phyloP scores from a whole-genome alignment of 148 eudicot genomes.

The Vaccinium corymbosum region DNA sequence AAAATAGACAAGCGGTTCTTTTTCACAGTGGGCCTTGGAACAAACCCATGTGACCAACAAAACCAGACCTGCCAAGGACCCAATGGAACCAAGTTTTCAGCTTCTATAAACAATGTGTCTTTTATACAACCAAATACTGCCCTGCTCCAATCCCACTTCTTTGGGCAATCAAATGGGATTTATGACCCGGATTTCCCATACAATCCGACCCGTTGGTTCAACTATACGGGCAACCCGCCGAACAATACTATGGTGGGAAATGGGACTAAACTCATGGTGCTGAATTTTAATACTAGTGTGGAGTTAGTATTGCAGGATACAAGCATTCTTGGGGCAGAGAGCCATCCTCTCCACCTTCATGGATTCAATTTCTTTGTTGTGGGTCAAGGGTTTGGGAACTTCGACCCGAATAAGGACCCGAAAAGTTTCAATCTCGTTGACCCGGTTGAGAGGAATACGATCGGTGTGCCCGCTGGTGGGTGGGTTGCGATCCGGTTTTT shows the following conservation, averaged over 20 bases:
- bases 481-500: constrained; percentile 36
- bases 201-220: constrained; percentile 28
- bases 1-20: constrained; percentile 46
- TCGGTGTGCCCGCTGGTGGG: constrained; percentile 39
- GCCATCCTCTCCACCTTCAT: constrained; percentile 35
- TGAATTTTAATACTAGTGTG: constrained; percentile 33
- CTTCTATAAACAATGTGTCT: constrained; percentile 28
- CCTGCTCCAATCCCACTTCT: constrained; percentile 32
- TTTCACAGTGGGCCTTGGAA: constrained; percentile 64
- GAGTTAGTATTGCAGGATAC: constrained; percentile 37
- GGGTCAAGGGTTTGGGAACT: constrained; percentile 38
- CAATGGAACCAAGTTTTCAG: constrained; percentile 36
- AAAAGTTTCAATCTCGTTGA: constrained; percentile 33
- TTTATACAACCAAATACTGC: constrained; percentile 26
- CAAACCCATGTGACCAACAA: constrained; percentile 46
- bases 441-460: constrained; percentile 32
- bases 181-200: constrained; percentile 24
- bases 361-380: constrained; percentile 36
- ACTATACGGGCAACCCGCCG: constrained; percentile 31
- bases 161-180: constrained; percentile 27
- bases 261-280: constrained; percentile 31
- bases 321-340: constrained; percentile 36
- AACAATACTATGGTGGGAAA: constrained; percentile 33
- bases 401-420: constrained; percentile 23
- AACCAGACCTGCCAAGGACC: constrained; percentile 38